Conservation (phyloP, 257 asterid species). For the Mitragyna speciosa region DNA sequence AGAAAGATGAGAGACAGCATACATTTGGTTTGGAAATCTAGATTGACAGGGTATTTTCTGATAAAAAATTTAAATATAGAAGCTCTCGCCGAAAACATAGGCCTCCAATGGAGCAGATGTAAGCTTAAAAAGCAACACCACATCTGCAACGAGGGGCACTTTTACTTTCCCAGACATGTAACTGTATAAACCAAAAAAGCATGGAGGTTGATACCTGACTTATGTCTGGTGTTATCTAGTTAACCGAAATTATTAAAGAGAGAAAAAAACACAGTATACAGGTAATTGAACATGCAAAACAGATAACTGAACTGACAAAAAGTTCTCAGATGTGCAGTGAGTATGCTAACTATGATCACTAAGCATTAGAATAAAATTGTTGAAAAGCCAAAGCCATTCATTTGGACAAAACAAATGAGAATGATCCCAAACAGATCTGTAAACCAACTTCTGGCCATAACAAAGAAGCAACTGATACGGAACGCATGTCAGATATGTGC, state of each 20-base stretch:
- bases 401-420: too few species aligned
- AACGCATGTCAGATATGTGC: neutral
- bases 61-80: neutral
- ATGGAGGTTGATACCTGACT: conserved; percentile 56
- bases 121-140: conserved; percentile 32
- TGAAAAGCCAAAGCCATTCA: neutral
- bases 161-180: conserved; percentile 57
- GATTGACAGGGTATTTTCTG: neutral
- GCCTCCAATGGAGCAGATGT: conserved; percentile 71
- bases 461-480: neutral
- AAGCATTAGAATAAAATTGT: neutral
- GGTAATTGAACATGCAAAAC: neutral
- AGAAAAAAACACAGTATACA: neutral
- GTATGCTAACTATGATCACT: neutral
- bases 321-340: too few species aligned
- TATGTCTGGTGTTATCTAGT: conserved; percentile 33
- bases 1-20: too few species aligned
- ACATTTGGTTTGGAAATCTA: neutral
- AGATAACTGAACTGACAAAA: neutral
- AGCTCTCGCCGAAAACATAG: conserved; percentile 20
- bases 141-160: conserved; percentile 66
- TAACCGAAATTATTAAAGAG: too few species aligned
- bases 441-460: too few species aligned
- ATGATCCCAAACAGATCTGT: too few species aligned
- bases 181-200: conserved; percentile 53